Conservation (phyloP, 371 early-diverging fungal species). For the Mortierella sp. region DNA sequence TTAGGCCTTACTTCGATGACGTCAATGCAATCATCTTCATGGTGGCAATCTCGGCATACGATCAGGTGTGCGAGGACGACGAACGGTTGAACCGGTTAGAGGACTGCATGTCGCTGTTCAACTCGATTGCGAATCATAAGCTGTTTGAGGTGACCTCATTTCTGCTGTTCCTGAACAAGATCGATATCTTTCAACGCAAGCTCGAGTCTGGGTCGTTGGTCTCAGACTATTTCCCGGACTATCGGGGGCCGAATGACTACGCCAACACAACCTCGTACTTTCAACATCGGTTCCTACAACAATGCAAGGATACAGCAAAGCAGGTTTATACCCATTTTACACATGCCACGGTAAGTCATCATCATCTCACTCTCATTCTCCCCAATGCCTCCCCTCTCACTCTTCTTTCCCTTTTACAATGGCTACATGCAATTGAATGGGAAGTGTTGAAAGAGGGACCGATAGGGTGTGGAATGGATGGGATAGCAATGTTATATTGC, state of each 20-base stretch:
- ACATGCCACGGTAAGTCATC: constrained; percentile 62
- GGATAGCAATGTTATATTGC: too few species aligned
- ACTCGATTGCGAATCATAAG: constrained; percentile 64
- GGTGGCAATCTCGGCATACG: constrained; percentile 65
- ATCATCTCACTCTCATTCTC: too few species aligned
- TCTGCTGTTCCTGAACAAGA: constrained; percentile 77
- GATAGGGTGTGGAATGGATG: neutral
- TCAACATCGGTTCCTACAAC: constrained; percentile 60
- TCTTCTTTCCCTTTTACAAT: too few species aligned
- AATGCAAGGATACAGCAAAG: constrained; percentile 63
- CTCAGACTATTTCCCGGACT: constrained; percentile 33
- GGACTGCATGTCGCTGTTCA: constrained; percentile 71
- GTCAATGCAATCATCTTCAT: constrained; percentile 69
- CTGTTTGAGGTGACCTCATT: constrained; percentile 65
- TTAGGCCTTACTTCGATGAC: constrained; percentile 74
- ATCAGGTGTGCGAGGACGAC: constrained; percentile 68
- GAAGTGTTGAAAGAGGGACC: too few species aligned
- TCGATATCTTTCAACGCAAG: constrained; percentile 68
- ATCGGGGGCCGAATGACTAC: constrained; percentile 62
- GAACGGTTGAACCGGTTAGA: constrained; percentile 60
- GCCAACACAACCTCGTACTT: constrained; percentile 64
- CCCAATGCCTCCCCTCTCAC: too few species aligned
- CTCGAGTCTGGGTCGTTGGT: constrained; percentile 35
- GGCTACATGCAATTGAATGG: too few species aligned
- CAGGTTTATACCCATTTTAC: constrained; percentile 70